Base-by-base conservation (phyloP, 768 basidiomycete species). In the Xerocomellus dryophilus region DNA sequence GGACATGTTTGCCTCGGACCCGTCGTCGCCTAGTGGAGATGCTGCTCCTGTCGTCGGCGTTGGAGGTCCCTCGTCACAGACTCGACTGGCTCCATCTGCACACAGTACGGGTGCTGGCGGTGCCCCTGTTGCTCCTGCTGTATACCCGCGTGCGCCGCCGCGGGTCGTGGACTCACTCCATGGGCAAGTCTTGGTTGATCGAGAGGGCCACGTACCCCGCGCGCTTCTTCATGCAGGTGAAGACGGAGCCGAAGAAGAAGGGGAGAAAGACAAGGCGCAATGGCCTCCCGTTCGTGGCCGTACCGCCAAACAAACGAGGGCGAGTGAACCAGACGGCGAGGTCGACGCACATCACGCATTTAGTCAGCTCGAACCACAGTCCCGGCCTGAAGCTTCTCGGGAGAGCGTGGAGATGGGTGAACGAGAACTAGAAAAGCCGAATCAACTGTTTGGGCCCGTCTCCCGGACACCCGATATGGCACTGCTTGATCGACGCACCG, bases 181-280 rank as follows among this genome's bases (percentile, higher is more conserved):
- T 4, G 60, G 66, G 0, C 53, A 55, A 36, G 58, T 62, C 3
- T 42, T 68, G 40, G 67, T 64, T 7, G 57, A 64, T 40, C 53
- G 41, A 45, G 54, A 42, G 6, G 64, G 62, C 3, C 55, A 43
- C 27, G 50, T 59, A 3, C 66, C 62, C 3, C 55, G 52, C 8
- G 5, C 42, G 11, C 5, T 57, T 41, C 23, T 41, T 49, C 36
- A 1, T 3, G 31, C 21, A 3, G 50, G 38, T 7, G 21, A 40
- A 20, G 38, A 27, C 0, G 29, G 0, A 0, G 11, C 18, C n/a
- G 32, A 51, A 31, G 48, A 49, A 10, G 56, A 47, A 3, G 52
- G 36, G 0, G 47, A 51, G 3, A 25, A 45, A 32, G 53, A 48
- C 3, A 32, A 43, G 7, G 9, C 5, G 4, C 42, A 1, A 31